Conservation (phyloP, 768 basidiomycete species). For the Amyloporia xantha region DNA sequence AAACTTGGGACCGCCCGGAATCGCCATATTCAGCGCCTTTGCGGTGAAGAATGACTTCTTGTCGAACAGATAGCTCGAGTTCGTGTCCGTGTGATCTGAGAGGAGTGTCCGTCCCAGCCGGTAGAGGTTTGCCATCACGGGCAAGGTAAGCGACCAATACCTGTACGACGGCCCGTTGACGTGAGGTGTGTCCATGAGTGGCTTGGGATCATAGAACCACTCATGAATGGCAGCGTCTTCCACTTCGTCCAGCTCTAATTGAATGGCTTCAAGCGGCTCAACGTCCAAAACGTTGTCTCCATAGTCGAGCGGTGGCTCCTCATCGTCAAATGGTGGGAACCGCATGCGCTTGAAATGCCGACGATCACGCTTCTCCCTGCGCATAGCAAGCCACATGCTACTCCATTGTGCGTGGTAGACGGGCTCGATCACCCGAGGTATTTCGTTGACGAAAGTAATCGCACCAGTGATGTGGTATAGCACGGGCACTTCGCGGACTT, state of each 20-base stretch:
- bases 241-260: constrained; percentile 87
- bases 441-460: constrained; percentile 98
- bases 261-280: constrained; percentile 96
- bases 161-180: constrained; percentile 93
- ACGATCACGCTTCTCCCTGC: constrained; percentile 96
- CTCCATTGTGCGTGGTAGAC: constrained; percentile 99
- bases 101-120: constrained; percentile 90
- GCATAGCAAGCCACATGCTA: constrained; percentile 99
- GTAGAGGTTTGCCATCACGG: constrained; percentile 95
- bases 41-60: constrained; percentile 98
- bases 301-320: constrained; percentile 98
- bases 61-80: constrained; percentile 92
- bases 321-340: constrained; percentile 98
- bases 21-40: constrained; percentile 94
- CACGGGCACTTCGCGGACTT: constrained; percentile 98
- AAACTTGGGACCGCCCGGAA: constrained; percentile 97
- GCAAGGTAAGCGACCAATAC: constrained; percentile 89
- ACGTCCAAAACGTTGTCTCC: constrained; percentile 98
- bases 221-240: constrained; percentile 90
- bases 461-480: constrained; percentile 99
- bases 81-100: constrained; percentile 87
- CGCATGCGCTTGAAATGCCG: constrained; percentile 99
- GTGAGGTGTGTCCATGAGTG: constrained; percentile 80
- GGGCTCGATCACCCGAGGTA: constrained; percentile 94
- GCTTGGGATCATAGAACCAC: constrained; percentile 99